Conservation (phyloP, 306 rosid genomes). For the Citrullus colocynthis region DNA sequence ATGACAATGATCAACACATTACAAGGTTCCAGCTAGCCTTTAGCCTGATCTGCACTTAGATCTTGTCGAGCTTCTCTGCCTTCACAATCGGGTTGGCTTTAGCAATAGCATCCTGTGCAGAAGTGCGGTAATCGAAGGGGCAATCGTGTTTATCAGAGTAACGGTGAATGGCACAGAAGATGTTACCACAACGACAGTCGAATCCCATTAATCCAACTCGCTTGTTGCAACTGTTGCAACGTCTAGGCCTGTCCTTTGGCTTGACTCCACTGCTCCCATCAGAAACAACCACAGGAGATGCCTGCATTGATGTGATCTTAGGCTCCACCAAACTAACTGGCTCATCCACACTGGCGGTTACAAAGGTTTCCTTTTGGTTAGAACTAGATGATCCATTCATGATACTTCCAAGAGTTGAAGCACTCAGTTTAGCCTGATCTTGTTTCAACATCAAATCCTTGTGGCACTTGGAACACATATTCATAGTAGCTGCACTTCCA, state of each 20-base stretch:
- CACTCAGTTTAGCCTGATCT: conserved; percentile 78
- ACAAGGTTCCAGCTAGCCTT: conserved; percentile 8
- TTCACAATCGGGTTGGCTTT: conserved; percentile 81
- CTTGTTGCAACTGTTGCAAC: conserved; percentile 76
- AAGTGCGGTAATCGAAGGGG: conserved; percentile 69
- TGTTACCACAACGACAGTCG: conserved; percentile 66
- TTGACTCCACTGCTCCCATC: conserved; percentile 30
- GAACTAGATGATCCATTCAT: conserved; percentile 70
- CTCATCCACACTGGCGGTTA: conserved; percentile 26
- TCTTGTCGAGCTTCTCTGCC: conserved; percentile 88
- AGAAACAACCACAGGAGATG: conserved; percentile 25
- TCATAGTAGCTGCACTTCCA: conserved; percentile 84
- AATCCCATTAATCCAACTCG: conserved; percentile 82
- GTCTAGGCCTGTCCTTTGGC: conserved; percentile 63
- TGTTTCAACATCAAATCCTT: conserved; percentile 68
- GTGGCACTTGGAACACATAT: conserved; percentile 95
- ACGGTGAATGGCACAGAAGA: conserved; percentile 67
- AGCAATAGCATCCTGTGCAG: conserved; percentile 65
- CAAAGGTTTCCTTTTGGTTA: conserved; percentile 28
- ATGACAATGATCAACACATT: conserved; percentile 23
- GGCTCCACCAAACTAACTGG: conserved; percentile 30
- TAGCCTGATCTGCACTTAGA: conserved; percentile 17
- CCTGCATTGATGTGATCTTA: conserved; percentile 25
- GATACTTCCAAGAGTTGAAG: conserved; percentile 68
- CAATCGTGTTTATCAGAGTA: conserved; percentile 77